These are phyloP conservation scores for Neopestalotiopsis clavispora DNA, from an alignment of 2,329 filamentous ascomycete genomes.

Conservation along the genomic window DNA sequence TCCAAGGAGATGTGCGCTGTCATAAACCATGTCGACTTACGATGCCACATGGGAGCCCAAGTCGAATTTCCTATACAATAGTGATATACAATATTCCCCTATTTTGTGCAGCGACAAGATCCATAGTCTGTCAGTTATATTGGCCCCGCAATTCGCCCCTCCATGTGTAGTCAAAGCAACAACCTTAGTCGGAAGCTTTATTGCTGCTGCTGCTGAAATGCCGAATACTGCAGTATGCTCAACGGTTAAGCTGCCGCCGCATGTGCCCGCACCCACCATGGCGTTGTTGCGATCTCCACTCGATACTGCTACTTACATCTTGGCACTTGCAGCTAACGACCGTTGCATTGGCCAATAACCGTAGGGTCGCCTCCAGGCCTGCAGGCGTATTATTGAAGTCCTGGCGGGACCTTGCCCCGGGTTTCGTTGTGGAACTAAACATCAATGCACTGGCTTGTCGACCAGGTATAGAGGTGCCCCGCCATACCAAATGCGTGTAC, in stretches of 20 bases:
- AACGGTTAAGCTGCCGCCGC: neutral
- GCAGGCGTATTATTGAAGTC: neutral
- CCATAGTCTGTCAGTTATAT: neutral
- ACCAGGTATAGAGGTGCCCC: neutral
- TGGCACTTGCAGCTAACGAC: neutral
- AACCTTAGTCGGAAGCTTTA: neutral
- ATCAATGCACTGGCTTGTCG: neutral
- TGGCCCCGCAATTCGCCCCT: neutral
- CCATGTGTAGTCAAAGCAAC: neutral
- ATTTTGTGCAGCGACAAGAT: neutral
- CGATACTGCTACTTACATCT: neutral
- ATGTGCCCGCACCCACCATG: slow-evolving; percentile 1
- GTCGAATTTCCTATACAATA: neutral
- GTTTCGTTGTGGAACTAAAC: neutral
- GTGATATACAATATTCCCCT: neutral
- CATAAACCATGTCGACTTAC: neutral
- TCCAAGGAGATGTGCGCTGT: neutral
- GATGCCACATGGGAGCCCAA: neutral
- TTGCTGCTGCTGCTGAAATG: neutral
- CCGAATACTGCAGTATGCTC: neutral
- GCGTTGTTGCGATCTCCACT: neutral
- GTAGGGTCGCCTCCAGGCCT: neutral
- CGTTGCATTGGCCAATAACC: neutral
- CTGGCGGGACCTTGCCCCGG: neutral
- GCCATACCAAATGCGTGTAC: neutral